These are phyloP conservation scores for Xylaria hypoxylon DNA, from an alignment of 2,329 filamentous ascomycete genomes.

Conservation along the genomic window DNA sequence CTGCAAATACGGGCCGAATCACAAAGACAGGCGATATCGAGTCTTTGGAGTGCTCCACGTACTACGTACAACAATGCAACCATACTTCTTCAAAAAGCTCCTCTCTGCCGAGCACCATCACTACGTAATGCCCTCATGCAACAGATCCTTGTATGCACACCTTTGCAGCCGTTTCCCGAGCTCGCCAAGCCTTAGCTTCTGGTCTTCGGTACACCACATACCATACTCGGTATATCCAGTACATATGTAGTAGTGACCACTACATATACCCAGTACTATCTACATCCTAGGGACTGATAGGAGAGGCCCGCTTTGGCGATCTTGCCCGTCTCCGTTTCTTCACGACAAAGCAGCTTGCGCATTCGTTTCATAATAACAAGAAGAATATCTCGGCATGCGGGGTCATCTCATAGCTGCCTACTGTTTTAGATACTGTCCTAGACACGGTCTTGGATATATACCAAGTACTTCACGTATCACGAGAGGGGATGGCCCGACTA, in stretches of 20 bases:
- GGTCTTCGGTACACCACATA: slow-evolving; percentile 1
- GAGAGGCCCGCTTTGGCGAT: neutral
- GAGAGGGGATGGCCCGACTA: too few relatives aligned
- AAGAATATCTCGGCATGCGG: neutral
- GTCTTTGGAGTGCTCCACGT: slow-evolving; percentile 2
- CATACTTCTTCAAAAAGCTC: neutral
- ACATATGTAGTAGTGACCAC: neutral
- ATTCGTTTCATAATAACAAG: slow-evolving; percentile 17
- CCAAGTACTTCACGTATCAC: too few relatives aligned
- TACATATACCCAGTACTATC: too few relatives aligned
- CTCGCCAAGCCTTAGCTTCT: neutral
- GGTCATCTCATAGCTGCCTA: neutral
- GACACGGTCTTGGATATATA: too few relatives aligned
- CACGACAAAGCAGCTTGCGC: neutral
- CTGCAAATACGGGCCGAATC: slow-evolving; percentile 31
- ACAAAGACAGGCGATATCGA: slow-evolving; percentile 19
- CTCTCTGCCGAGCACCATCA: slow-evolving; percentile 6
- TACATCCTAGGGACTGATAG: too few relatives aligned
- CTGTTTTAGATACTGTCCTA: neutral
- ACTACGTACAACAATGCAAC: slow-evolving; percentile 4
- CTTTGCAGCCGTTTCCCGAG: neutral
- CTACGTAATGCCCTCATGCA: slow-evolving; percentile 24
- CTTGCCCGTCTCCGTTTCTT: slow-evolving; percentile 9
- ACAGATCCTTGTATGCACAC: slow-evolving; percentile 11
- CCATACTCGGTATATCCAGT: neutral